phyloP scores from a whole-genome alignment of 208 protist species.

The Porcisia hertigi region DNA sequence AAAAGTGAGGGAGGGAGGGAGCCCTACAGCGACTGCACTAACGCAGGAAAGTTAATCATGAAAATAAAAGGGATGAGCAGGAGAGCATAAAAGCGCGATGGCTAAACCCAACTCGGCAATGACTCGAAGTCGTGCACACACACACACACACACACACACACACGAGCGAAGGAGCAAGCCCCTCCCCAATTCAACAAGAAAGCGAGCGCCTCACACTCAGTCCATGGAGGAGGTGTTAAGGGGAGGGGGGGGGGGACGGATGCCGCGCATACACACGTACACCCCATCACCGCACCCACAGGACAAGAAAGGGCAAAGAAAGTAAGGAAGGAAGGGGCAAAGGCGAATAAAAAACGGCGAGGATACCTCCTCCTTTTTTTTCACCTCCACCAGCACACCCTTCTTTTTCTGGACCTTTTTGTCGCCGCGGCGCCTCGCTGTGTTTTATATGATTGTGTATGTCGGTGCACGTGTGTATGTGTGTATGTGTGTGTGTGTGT shows the following conservation, averaged over 20 bases:
- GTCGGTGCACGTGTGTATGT: not conserved
- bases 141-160: not conserved
- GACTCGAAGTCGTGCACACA: not conserved
- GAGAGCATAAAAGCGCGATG: too few relatives aligned
- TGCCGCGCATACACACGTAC: too few relatives aligned
- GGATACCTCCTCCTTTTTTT: too few relatives aligned
- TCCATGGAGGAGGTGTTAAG: not conserved
- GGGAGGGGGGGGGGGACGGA: not conserved
- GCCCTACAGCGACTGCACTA: not conserved
- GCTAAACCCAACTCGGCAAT: not conserved
- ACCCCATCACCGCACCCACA: too few relatives aligned
- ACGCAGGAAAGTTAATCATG: not conserved
- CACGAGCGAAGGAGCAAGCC: not conserved
- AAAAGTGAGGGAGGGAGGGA: not conserved
- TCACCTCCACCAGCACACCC: too few relatives aligned
- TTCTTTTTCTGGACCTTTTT: too few relatives aligned
- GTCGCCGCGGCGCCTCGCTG: not conserved
- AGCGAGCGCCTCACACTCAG: not conserved
- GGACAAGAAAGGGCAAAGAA: too few relatives aligned
- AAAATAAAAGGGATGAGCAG: not conserved
- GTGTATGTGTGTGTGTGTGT: not conserved
- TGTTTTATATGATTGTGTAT: not conserved
- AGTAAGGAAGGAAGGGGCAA: too few relatives aligned
- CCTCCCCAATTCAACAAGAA: not conserved
- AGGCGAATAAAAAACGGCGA: too few relatives aligned